Conservation (phyloP, 192 early-diverging fungal genomes). For the Rhizophagus sp. region DNA sequence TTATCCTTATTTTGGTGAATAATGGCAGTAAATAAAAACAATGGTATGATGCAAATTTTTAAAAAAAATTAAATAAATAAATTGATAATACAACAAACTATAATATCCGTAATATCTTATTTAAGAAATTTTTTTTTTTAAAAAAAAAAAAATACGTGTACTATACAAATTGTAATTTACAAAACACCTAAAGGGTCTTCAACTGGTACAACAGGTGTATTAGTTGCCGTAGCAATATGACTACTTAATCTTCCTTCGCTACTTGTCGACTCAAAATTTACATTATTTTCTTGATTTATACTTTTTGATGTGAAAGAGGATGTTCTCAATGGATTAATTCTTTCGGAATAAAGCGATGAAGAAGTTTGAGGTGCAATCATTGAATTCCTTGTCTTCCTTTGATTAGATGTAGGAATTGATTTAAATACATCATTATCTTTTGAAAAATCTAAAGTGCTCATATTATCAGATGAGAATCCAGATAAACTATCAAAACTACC, state of each 20-base stretch:
- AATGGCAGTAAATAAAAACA: too few species aligned
- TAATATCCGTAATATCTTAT: neutral
- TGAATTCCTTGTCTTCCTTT: neutral
- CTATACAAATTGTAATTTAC: conserved; percentile 1
- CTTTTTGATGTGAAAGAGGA: neutral
- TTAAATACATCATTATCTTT: neutral
- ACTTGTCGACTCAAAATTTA: conserved; percentile 7
- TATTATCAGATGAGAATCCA: neutral
- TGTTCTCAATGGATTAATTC: conserved; percentile 18
- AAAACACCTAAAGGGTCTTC: conserved; percentile 32
- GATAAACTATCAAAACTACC: neutral
- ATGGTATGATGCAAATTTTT: too few species aligned
- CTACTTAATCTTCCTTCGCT: neutral
- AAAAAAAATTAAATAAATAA: too few species aligned
- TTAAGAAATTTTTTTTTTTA: neutral
- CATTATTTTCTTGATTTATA: conserved; percentile 1
- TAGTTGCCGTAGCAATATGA: neutral
- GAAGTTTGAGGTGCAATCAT: neutral
- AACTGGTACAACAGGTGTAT: neutral
- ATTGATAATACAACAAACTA: too few species aligned
- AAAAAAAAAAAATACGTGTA: neutral
- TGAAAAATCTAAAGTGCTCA: neutral
- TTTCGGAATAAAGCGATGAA: neutral
- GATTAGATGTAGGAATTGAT: conserved; percentile 1
- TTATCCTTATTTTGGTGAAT: too few species aligned